A percentile compares a stretch with the other conserved stretches of the same genome.
Evolutionary conservation across 805 yeast genomes (phyloP).

Genomic region (Candida mattraensis): DNA sequence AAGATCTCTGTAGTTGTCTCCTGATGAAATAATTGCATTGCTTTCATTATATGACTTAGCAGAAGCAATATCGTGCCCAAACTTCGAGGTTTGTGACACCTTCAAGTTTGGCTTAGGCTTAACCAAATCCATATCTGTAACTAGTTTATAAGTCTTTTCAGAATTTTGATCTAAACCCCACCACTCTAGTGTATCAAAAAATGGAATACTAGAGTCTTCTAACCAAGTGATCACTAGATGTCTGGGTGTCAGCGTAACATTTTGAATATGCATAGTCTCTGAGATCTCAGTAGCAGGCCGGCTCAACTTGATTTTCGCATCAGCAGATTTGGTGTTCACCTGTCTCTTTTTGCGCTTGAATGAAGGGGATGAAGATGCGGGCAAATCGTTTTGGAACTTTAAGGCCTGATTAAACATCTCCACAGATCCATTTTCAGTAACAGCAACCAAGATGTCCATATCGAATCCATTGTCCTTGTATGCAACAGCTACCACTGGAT

Average conservation of each 20-base stretch:
- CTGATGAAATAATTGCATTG: conserved; percentile 59
- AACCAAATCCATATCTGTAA: conserved; percentile 27
- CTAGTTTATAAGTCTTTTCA: conserved; percentile 27
- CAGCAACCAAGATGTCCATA: conserved; percentile 44
- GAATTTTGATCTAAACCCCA: conserved; percentile 25
- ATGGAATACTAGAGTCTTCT: conserved; percentile 57
- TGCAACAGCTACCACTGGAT: conserved; percentile 52
- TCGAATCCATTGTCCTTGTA: conserved; percentile 33
- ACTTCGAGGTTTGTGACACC: conserved; percentile 40
- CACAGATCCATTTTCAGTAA: conserved; percentile 73
- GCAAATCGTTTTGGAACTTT: conserved; percentile 10
- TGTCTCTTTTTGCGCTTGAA: conserved; percentile 46
- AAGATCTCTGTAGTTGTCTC: conserved; percentile 60
- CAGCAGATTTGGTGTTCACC: conserved; percentile 52
- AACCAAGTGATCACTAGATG: conserved; percentile 55
- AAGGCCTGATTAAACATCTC: conserved; percentile 70
- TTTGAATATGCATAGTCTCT: conserved; percentile 29
- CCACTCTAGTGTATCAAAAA: conserved; percentile 58
- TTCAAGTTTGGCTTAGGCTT: conserved; percentile 43
- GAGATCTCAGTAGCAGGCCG: conserved; percentile 42
- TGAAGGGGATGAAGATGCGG: conserved; percentile 16
- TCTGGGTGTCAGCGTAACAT: conserved; percentile 30
- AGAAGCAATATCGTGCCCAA: conserved; percentile 54
- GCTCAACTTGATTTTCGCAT: conserved; percentile 43
- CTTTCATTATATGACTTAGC: conserved; percentile 60